Base-by-base conservation (phyloP, 2,329 filamentous ascomycete species). In the Fusarium drepaniforme region DNA sequence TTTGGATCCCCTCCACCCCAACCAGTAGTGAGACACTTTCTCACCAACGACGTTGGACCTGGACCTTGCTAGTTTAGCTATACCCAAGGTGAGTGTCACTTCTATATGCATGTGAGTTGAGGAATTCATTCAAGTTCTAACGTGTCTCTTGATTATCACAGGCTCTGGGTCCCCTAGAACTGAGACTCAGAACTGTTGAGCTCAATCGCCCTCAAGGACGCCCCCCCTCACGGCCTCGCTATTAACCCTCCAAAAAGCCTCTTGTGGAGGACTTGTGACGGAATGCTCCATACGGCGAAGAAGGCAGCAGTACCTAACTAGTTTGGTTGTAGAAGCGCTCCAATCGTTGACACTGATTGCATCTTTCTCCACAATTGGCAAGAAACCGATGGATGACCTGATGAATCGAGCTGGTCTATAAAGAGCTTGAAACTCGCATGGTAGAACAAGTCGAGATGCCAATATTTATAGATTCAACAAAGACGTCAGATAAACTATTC, bases 401-500 rank as follows among this genome's bases (percentile, higher is more conserved):
- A 25, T 38, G 15, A 38, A 18, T n/a, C 21, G 11, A 53, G 18
- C 25, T 1, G 11, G 18, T 2, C 25, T 53, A 53, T 53, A 53
- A 53, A 33, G 28, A 18, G 16, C 25, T 30, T 30, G 46, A 30
- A 30, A 30, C 6, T n/a, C 46, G 3, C 16, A 51, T 13, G 11
- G 25, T 21, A 53, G 49, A 15, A 1, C 28, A 21, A 33, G 28
- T 3, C 8, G 7, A 21, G 11, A 21, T 6, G 13, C 25, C 13
- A 13, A 15, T 21, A 46, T 44, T 13, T 3, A 25, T 11, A 35
- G 7, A 13, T 16, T n/a, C 15, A 42, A 6, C 28, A 46, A 46
- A 46, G 38, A 66, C 72, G 72, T 74, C 72, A 74, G 65, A 64
- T 3, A 11, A 9, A 49, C 8, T 30, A 3, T 38, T 58, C 9